Evolutionary conservation across 2,329 filamentous ascomycete species (phyloP), one percentile per base, ranked within the genome.

Genomic region (Fusarium siculi): DNA sequence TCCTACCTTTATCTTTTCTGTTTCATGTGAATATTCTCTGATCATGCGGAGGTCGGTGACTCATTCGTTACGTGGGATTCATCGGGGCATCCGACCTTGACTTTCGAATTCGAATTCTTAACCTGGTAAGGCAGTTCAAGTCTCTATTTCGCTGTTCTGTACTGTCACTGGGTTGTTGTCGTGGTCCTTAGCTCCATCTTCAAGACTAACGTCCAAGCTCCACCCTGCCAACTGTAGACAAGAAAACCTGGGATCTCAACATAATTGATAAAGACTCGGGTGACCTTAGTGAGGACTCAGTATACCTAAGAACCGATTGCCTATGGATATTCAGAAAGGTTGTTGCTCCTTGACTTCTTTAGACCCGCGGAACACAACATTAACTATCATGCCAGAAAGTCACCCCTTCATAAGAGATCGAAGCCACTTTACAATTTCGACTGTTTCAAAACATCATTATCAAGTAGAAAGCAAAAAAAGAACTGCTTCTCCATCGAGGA

Each of bases 351-450:
- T 23, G 9, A 23, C 37, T 12, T 3, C 19, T 21, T 4, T 1
- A 39, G 9, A 8, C 15, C 9, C 4, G 6, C 10, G 16, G 4
- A 12, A 25, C 7, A 28, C 15, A 43, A 18, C n/a, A 19, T 44
- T 8, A 44, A 19, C 5, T 23, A 19, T 25, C 7, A 4, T 12
- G 7, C 9, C 21, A n/a, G 4, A n/a, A 30, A 21, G 4, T 4
- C 3, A 6, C 5, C 0, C 7, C 16, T 16, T 16, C 4, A n/a
- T 5, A 3, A 11, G 1, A 49, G 0, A 6, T 32, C 3, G 7
- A 11, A 32, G 3, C 10, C 5, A 7, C 5, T 14, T 32, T 18
- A 18, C 21, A 50, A 7, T 10, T 18, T 3, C 2, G 7, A 14
- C 10, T 18, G 0, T 1, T 30, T 7, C 4, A n/a, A n/a, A n/a